Percentiles rank a stretch among this genome's conserved stretches.
Conservation (phyloP, 164 flowering plant genomes). For the Vitis riparia region DNA sequence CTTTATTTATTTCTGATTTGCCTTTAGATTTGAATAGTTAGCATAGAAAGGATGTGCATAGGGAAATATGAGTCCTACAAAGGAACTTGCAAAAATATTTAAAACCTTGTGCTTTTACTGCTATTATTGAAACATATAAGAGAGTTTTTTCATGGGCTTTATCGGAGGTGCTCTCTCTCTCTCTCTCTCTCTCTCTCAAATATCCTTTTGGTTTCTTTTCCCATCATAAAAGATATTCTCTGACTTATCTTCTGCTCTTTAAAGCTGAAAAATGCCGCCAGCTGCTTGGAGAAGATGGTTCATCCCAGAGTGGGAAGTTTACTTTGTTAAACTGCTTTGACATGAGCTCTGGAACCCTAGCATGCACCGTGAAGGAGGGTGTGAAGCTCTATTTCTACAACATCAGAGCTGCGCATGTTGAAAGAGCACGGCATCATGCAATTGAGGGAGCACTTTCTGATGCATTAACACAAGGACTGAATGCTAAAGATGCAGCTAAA, state of each 20-base stretch:
- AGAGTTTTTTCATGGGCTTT: too few relatives aligned
- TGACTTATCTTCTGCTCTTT: constrained; percentile 3
- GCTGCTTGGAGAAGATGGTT: constrained; percentile 73
- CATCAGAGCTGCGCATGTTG: constrained; percentile 72
- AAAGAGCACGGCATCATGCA: constrained; percentile 57
- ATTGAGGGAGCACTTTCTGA: constrained; percentile 69
- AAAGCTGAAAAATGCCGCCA: constrained; percentile 89
- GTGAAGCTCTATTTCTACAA: constrained; percentile 74
- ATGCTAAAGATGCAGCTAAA: constrained; percentile 68
- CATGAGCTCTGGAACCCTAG: constrained; percentile 57
- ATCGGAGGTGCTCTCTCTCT: too few relatives aligned
- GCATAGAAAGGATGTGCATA: too few relatives aligned
- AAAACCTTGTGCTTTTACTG: too few relatives aligned
- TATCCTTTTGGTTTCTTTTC: not conserved
- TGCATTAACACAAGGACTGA: constrained; percentile 67
- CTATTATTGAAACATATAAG: too few relatives aligned
- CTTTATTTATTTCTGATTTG: not conserved
- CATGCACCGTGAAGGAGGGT: constrained; percentile 63
- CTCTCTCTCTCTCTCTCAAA: not conserved
- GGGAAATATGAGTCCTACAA: too few relatives aligned
- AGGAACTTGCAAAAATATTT: too few relatives aligned
- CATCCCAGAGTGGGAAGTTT: constrained; percentile 88
- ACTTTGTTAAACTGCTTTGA: constrained; percentile 71
- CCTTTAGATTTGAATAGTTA: not conserved
- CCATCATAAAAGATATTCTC: not conserved